Base-by-base conservation (phyloP, 2,329 filamentous ascomycete species). In the Ceratocystis lukuohia region DNA sequence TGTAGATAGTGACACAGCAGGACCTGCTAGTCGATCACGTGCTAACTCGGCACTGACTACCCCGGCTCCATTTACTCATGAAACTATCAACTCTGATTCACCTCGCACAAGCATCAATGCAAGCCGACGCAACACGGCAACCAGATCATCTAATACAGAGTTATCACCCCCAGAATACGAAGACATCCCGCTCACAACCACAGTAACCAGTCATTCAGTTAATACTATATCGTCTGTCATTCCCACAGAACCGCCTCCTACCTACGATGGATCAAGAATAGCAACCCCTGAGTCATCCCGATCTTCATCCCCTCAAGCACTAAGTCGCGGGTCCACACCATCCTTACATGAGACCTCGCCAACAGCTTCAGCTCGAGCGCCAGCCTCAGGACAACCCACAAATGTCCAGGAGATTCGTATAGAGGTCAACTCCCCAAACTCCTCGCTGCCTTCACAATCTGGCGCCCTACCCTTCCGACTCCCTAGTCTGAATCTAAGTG, bases 401-500 rank as follows among this genome's bases (percentile, higher is more conserved):
- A 25, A 53, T 53, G 20, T 8, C 7, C 28, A 37, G 56, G 30
- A 15, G 17, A 28, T 53, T 28, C 20, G 22, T 15, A 53, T 22
- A n/a, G 56, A 37, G 33, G 3, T 17, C 3, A 30, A 30, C 5
- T 15, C 56, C 1, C 30, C 56, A 37, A 59, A 37, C 12, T n/a
- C 56, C 12, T 4, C 74, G 76, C 3, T 75, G 75, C n/a, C 76
- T 75, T 4, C 74, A 76, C 3, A 76, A 76, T 20, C 76, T 75
- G 1, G 71, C 74, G 5, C 80, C 80, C 0, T 37, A 17, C 53
- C 66, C 41, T 56, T 61, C 46, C 80, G 79, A 69, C 73, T 85
- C 61, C 82, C 83, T 1, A 83, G 79, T 70, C 70, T 85, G 69
- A 76, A 78, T 61, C 75, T 85, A 41, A 71, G 73, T 20, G 72